Conservation (phyloP, 2,329 filamentous ascomycete genomes). For the Pseudogymnoascus sp. region DNA sequence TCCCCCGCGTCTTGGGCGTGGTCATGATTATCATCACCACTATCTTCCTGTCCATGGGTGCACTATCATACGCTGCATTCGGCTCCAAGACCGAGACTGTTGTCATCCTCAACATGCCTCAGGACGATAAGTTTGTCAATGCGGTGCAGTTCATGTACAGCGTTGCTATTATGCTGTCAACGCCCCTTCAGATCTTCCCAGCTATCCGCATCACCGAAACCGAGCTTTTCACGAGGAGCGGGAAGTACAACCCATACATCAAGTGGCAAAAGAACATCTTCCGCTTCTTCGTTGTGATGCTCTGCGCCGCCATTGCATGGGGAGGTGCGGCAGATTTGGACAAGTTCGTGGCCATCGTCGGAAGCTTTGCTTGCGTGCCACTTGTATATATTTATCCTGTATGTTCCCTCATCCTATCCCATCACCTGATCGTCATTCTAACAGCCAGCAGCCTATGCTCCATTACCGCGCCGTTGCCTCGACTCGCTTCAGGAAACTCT, state of each 20-base stretch:
- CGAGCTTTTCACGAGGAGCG: constrained; percentile 83
- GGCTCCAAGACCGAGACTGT: constrained; percentile 94
- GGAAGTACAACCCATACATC: constrained; percentile 96
- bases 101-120: constrained; percentile 89
- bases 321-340: constrained; percentile 86
- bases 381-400: constrained; percentile 97
- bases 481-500: constrained; percentile 56
- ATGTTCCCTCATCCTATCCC: constrained; percentile 37
- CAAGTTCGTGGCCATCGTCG: constrained; percentile 94
- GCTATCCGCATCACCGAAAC: constrained; percentile 96
- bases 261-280: constrained; percentile 99
- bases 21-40: constrained; percentile 95
- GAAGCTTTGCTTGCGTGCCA: constrained; percentile 95
- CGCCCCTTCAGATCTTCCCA: constrained; percentile 92
- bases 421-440: constrained; percentile 3
- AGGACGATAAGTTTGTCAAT: constrained; percentile 93
- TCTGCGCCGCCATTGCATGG: constrained; percentile 86
- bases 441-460: constrained; percentile 63
- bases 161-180: constrained; percentile 92
- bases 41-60: constrained; percentile 84
- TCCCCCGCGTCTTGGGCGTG: constrained; percentile 76
- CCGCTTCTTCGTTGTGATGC: constrained; percentile 82
- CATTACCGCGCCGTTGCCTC: constrained; percentile 77
- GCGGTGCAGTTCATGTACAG: constrained; percentile 95
- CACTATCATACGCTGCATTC: constrained; percentile 91